phyloP scores from a whole-genome alignment of 306 rosid genomes.

The Quercus parvula region DNA sequence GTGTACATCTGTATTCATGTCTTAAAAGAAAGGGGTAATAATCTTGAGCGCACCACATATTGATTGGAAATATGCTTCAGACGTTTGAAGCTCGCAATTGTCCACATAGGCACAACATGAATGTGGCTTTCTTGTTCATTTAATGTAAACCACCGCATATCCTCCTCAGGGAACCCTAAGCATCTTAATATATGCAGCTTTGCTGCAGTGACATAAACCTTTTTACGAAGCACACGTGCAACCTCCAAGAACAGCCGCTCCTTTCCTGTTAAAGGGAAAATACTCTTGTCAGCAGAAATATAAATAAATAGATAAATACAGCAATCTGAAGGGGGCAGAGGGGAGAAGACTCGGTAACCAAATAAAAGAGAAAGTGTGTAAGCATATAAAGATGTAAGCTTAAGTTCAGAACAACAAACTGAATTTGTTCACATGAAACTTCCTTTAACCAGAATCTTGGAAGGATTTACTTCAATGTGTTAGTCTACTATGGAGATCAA shows the following conservation, averaged over 20 bases:
- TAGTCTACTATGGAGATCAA: background rate
- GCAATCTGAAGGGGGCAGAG: background rate
- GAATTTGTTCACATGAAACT: background rate
- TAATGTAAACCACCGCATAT: constrained; percentile 82
- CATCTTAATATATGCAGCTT: constrained; percentile 76
- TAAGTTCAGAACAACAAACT: background rate
- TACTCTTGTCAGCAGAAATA: background rate
- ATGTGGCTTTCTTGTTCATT: constrained; percentile 89
- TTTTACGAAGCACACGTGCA: constrained; percentile 79
- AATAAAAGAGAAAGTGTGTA: background rate
- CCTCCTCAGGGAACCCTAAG: constrained; percentile 69
- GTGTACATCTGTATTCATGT: background rate
- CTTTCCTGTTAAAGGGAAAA: constrained; percentile 54
- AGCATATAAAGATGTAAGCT: background rate
- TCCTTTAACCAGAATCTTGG: background rate
- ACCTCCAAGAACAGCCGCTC: constrained; percentile 92
- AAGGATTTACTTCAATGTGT: background rate
- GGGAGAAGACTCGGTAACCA: background rate
- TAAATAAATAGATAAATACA: background rate
- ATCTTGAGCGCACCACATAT: constrained; percentile 52
- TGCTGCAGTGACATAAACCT: constrained; percentile 74
- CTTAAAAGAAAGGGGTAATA: background rate
- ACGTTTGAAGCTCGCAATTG: constrained; percentile 90
- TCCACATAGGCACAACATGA: constrained; percentile 96
- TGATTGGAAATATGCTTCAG: constrained; percentile 78